Evolutionary conservation across 1,139 yeast species (phyloP).

Genomic region (Eremothecium gossypii): DNA sequence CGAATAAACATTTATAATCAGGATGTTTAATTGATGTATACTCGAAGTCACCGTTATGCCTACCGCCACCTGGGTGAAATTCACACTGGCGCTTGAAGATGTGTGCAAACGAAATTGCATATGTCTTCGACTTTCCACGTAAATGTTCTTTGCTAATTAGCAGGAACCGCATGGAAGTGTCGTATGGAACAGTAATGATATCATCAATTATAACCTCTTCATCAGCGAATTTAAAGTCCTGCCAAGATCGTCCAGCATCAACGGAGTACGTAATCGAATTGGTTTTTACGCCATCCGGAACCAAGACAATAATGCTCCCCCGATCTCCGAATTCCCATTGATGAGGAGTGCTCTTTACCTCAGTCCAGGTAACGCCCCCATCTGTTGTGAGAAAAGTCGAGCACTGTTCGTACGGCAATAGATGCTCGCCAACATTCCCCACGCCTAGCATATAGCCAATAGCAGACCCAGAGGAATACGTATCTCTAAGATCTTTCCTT

Average conservation of each 20-base stretch:
- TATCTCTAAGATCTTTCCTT: slow-evolving; percentile 71
- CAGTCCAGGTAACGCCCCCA: slow-evolving; percentile 87
- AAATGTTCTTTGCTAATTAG: slow-evolving; percentile 36
- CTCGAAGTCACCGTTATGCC: slow-evolving; percentile 64
- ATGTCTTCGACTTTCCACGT: slow-evolving; percentile 32
- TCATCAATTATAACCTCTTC: slow-evolving; percentile 53
- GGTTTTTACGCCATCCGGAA: slow-evolving; percentile 48
- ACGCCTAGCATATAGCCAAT: slow-evolving; percentile 77
- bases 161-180: slow-evolving; percentile 69
- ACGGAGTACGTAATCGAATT: slow-evolving; percentile 54
- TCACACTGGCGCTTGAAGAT: slow-evolving; percentile 61
- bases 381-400: slow-evolving; percentile 73
- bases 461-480: slow-evolving; percentile 83
- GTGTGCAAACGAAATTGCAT: slow-evolving; percentile 63
- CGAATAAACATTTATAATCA: slow-evolving; percentile 62
- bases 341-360: slow-evolving; percentile 58
- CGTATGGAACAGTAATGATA: slow-evolving; percentile 84
- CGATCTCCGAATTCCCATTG: slow-evolving; percentile 98
- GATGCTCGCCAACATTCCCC: slow-evolving; percentile 75
- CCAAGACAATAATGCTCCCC: slow-evolving; percentile 76
- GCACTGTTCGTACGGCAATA: slow-evolving; percentile 44
- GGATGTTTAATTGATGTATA: slow-evolving; percentile 78
- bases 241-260: slow-evolving; percentile 78
- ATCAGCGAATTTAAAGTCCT: slow-evolving; percentile 52
- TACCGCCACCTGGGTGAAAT: slow-evolving; percentile 45